Evolutionary conservation across 495 filamentous ascomycete genomes (phyloP), one percentile per base, ranked within the genome.

Genomic region (Annulohypoxylon bovei): DNA sequence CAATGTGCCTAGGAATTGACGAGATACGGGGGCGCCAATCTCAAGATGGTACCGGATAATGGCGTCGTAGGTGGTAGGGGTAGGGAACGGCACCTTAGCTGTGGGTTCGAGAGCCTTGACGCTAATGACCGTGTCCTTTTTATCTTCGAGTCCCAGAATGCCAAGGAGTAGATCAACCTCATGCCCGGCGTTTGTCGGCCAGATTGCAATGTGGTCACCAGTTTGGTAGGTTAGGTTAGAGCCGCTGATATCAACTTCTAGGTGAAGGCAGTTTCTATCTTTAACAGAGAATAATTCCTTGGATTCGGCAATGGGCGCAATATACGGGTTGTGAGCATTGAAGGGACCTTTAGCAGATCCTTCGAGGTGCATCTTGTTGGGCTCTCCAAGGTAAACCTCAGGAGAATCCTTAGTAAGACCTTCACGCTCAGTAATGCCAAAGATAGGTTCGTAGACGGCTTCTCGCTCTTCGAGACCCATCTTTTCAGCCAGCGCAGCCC

Each of bases 21-120:
- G 96, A 49, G 95, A 99, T 14, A 98, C 92, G 9, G 95, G 92
- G 27, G 93, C 93, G 78, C 93, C 91, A 69, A 97, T 96, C 83
- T 99, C 95, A 88, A 98, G 91, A 80, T 99, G 95, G 83, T 98
- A 99, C 53, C 95, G 93, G 54, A 92, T 85, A 59, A 93, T 92
- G 46, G 95, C 92, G 82, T 98, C 95, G 79, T 93, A 98, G 22
- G 95, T 99, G 30, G 95, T 98, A 12, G 95, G 96, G 16, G 94
- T 95, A 18, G 95, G 95, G 81, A 99, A 98, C 6, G 95, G 96
- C 54, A 98, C 94, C 81, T 97, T 98, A 61, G 95, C 94, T 16
- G 95, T 98, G 14, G 95, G 89, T 82, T 99, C 95, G 14, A 98
- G 88, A 40, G 92, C 92, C 78, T 97, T 97, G 75, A 99, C 89